Evolutionary conservation across 1,284 basidiomycete genomes (phyloP).

Genomic region (Boletellus deceptivus): DNA sequence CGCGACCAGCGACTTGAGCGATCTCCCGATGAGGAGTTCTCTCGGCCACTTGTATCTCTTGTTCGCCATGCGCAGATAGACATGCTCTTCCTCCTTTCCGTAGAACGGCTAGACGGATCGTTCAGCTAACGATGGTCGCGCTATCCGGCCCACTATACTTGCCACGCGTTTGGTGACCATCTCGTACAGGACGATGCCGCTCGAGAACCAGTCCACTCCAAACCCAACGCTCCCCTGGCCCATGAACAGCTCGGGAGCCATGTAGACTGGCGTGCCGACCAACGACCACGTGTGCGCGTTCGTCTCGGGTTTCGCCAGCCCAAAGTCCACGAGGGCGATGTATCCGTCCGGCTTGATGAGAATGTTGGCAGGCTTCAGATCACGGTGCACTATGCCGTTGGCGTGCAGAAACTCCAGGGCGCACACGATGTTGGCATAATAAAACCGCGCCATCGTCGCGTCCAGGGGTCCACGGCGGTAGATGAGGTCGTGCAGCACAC

Average conservation of each 20-base stretch:
- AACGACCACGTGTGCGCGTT: constrained; percentile 17
- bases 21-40: constrained; percentile 33
- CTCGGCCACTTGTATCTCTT: constrained; percentile 38
- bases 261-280: constrained; percentile 69
- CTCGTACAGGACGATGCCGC: constrained; percentile 73
- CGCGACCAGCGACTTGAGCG: constrained; percentile 41
- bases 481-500: constrained; percentile 41
- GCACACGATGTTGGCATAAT: constrained; percentile 60
- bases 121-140: not conserved
- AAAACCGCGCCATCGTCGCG: constrained; percentile 42
- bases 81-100: constrained; percentile 23
- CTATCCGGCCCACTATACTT: constrained; percentile 18
- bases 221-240: constrained; percentile 45
- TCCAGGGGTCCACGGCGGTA: constrained; percentile 33
- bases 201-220: constrained; percentile 76
- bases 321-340: constrained; percentile 74
- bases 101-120: constrained; percentile 34
- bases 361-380: constrained; percentile 85
- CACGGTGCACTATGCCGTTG: constrained; percentile 77
- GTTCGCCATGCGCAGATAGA: constrained; percentile 23
- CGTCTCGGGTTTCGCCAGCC: constrained; percentile 50
- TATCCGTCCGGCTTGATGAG: constrained; percentile 63
- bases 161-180: constrained; percentile 63
- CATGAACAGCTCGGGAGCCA: constrained; percentile 65
- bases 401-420: constrained; percentile 72